Conservation (phyloP, 352 stramenopile species). For the Pythium aquatile region DNA sequence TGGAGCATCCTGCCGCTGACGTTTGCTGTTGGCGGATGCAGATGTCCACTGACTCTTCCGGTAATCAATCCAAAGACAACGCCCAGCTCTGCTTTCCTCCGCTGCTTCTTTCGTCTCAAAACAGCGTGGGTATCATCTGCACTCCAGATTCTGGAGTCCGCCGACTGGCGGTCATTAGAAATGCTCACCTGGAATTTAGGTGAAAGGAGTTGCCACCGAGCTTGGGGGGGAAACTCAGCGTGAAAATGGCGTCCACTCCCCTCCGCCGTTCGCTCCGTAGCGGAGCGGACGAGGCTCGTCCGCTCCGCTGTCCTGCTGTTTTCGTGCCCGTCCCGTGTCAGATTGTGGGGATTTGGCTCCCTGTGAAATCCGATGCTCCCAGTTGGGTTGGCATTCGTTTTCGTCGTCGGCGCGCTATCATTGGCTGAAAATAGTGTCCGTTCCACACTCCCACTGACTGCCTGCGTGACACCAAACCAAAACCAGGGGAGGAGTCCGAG, state of each 20-base stretch:
- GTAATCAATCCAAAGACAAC: background rate
- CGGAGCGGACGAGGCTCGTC: background rate
- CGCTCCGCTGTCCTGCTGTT: slow-evolving; percentile 19
- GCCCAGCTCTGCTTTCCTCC: background rate
- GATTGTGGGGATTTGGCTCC: slow-evolving; percentile 17
- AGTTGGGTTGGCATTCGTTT: slow-evolving; percentile 22
- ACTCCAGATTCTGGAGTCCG: background rate
- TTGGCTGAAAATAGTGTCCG: slow-evolving; percentile 17
- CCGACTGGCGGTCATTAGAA: background rate
- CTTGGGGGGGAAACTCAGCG: background rate
- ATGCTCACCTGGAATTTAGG: background rate
- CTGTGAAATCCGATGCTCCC: slow-evolving; percentile 22
- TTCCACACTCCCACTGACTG: slow-evolving; percentile 27
- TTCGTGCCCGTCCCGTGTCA: slow-evolving; percentile 17
- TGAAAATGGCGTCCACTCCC: background rate
- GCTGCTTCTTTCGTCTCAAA: background rate
- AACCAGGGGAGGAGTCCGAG: slow-evolving; percentile 22
- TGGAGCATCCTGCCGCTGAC: slow-evolving; percentile 3
- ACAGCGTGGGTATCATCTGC: too few relatives aligned
- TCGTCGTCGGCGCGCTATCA: slow-evolving; percentile 14
- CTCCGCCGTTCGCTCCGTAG: background rate
- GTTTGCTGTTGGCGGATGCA: background rate
- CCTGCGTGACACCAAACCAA: slow-evolving; percentile 11
- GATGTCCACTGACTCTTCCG: slow-evolving; percentile 5
- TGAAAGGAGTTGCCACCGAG: background rate